A percentile compares a stretch with the other conserved stretches of the same genome.
phyloP scores from a whole-genome alignment of 768 basidiomycete species.

The Termitomyces sp. region DNA sequence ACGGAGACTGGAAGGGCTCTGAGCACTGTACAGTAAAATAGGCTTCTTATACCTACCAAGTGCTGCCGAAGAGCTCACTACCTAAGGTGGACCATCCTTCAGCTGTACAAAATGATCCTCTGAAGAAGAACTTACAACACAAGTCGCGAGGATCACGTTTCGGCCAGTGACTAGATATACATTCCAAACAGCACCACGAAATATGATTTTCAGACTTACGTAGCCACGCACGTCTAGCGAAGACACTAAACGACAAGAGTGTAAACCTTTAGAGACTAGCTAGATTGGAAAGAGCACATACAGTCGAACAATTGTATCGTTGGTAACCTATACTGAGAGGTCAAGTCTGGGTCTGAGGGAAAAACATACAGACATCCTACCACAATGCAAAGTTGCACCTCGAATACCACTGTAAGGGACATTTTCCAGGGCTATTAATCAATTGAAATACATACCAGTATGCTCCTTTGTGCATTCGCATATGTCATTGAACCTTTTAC shows the following conservation, averaged over 20 bases:
- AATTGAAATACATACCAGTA: background rate
- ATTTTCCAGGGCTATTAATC: background rate
- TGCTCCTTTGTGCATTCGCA: background rate
- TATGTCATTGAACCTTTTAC: background rate
- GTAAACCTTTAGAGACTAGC: background rate
- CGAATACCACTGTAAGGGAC: background rate
- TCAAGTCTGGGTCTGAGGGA: too few species aligned
- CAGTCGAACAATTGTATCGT: background rate
- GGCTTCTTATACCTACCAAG: background rate
- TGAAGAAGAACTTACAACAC: constrained; percentile 1
- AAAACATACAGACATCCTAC: background rate
- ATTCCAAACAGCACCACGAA: background rate
- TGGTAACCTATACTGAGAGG: background rate
- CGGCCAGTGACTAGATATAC: background rate
- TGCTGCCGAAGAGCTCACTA: background rate
- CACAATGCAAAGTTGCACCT: constrained; percentile 2
- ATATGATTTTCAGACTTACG: background rate
- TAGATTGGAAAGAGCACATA: background rate
- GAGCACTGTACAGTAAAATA: background rate
- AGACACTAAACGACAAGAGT: background rate
- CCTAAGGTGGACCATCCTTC: background rate
- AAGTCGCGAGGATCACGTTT: background rate
- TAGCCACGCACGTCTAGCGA: constrained; percentile 1
- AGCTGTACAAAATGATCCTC: background rate
- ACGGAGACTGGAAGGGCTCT: background rate